These are phyloP conservation scores for Setaria italica DNA, from an alignment of 202 grass and related monocot genomes.

Conservation along the genomic window DNA sequence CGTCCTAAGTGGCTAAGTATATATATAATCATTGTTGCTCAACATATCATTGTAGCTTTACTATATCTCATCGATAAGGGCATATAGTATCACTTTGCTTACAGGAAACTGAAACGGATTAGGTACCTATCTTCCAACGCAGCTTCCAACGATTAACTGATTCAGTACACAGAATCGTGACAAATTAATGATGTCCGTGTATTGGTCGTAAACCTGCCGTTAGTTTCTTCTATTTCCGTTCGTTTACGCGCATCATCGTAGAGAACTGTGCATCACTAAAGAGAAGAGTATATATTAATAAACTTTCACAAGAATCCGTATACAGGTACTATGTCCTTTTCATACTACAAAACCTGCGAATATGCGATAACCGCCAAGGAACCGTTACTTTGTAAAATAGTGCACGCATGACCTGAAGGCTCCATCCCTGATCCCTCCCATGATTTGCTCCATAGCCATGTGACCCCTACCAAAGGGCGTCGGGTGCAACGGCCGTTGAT, in stretches of 20 bases:
- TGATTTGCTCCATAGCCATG: constrained; percentile 50
- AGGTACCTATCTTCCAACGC: constrained; percentile 18
- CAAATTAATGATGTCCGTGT: not conserved
- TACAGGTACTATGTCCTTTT: not conserved
- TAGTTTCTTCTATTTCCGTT: not conserved
- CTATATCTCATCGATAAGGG: not conserved
- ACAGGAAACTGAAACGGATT: constrained; percentile 11
- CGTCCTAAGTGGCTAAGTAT: not conserved
- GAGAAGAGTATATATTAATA: not conserved
- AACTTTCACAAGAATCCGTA: not conserved
- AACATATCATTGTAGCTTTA: not conserved
- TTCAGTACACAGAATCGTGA: constrained; percentile 11
- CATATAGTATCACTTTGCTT: not conserved
- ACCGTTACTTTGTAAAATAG: constrained; percentile 14
- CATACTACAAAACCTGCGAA: not conserved
- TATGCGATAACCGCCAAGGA: constrained; percentile 25
- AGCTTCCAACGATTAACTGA: not conserved
- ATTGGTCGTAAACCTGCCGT: constrained; percentile 14
- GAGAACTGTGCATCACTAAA: not conserved
- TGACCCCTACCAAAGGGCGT: constrained; percentile 43
- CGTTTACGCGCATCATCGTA: not conserved
- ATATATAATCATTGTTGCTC: not conserved
- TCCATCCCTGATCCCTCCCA: constrained; percentile 42
- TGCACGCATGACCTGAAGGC: constrained; percentile 16
- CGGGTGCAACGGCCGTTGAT: constrained; percentile 40